These are phyloP conservation scores for Xanthoconium stramineum DNA, from an alignment of 768 basidiomycete genomes.

Conservation along the genomic window DNA sequence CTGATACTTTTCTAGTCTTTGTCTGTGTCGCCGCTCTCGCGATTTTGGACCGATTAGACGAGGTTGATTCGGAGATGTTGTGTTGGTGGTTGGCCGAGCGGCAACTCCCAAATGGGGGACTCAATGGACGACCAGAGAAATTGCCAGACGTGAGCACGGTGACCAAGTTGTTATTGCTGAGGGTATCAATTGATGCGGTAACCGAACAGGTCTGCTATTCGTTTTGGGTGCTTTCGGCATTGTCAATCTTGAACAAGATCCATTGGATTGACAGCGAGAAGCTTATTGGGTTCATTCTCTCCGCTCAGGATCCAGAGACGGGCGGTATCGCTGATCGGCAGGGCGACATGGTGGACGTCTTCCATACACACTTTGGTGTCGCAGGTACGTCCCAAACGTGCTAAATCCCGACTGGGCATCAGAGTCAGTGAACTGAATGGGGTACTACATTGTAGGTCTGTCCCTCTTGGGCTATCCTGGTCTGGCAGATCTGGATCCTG, in stretches of 20 bases:
- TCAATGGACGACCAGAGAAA: slow-evolving; percentile 98
- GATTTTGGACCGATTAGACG: slow-evolving; percentile 80
- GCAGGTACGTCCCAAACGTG: slow-evolving; percentile 50
- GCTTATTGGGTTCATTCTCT: slow-evolving; percentile 77
- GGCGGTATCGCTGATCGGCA: slow-evolving; percentile 95
- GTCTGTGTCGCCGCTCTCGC: slow-evolving; percentile 86
- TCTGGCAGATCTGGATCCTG: slow-evolving; percentile 83
- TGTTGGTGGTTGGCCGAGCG: slow-evolving; percentile 94
- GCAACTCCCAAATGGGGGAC: slow-evolving; percentile 87
- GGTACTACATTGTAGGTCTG: slow-evolving; percentile 48
- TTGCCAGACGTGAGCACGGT: slow-evolving; percentile 81
- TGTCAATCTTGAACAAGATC: slow-evolving; percentile 80
- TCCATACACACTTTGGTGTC: slow-evolving; percentile 91
- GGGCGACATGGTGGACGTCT: slow-evolving; percentile 95
- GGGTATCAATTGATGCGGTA: neutral
- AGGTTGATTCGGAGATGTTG: slow-evolving; percentile 73
- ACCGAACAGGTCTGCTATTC: slow-evolving; percentile 77
- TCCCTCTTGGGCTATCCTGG: slow-evolving; percentile 86
- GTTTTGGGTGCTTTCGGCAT: slow-evolving; percentile 90
- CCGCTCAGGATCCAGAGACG: slow-evolving; percentile 82
- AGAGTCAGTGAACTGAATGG: slow-evolving; percentile 2
- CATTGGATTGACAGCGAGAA: slow-evolving; percentile 86
- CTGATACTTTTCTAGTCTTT: slow-evolving; percentile 53
- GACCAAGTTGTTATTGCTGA: neutral
- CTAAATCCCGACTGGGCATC: neutral